These are phyloP conservation scores for Thielaviopsis ethacetica DNA, from an alignment of 2,329 filamentous ascomycete genomes.

Conservation along the genomic window DNA sequence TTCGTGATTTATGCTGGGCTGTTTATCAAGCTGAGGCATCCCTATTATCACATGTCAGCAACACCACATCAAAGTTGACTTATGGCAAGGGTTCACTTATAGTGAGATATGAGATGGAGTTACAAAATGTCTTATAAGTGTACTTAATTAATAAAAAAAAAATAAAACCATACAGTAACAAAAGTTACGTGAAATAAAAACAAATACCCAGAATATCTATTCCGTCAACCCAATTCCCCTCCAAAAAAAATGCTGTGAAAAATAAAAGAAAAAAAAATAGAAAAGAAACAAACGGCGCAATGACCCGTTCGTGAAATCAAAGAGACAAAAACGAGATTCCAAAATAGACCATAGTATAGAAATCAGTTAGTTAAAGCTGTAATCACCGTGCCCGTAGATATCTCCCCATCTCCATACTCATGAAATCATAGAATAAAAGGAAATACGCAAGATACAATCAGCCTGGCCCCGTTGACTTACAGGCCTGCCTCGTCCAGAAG, in stretches of 20 bases:
- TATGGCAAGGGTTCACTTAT: neutral
- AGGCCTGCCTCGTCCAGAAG: slow-evolving; percentile 7
- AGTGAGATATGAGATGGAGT: neutral
- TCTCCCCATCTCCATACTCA: neutral
- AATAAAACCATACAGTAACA: neutral
- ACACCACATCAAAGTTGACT: no score
- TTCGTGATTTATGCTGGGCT: neutral
- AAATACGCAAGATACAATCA: neutral
- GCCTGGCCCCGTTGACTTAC: neutral
- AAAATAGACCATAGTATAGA: neutral
- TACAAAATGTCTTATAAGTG: neutral
- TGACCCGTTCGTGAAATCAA: neutral
- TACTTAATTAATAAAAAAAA: neutral
- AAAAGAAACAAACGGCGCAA: neutral
- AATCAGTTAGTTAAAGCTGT: neutral
- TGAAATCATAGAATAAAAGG: neutral
- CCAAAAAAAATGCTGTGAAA: neutral
- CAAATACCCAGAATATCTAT: neutral
- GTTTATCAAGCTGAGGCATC: neutral
- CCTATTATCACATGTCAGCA: neutral
- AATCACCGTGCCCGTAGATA: neutral
- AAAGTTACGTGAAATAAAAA: neutral
- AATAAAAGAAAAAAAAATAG: neutral
- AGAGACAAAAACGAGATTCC: neutral
- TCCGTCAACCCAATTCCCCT: no score